Evolutionary conservation across 2,329 filamentous ascomycete genomes (phyloP), one percentile per base, ranked within the genome.

Genomic region (Penicillium sp.): DNA sequence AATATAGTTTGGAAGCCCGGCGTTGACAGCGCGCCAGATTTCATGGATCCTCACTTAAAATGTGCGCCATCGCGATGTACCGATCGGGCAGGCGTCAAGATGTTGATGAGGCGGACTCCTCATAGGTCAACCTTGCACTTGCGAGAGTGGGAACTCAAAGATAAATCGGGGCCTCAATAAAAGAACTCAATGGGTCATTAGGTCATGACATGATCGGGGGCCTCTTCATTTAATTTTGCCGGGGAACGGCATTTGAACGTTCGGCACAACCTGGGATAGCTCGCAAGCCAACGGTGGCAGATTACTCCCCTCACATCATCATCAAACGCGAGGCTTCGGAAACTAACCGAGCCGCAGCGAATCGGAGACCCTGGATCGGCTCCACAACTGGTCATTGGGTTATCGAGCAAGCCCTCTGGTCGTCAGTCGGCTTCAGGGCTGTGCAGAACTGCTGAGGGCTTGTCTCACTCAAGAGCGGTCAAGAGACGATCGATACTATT

Each of bases 301-400:
- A 29, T 39, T 16, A 3, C 18, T 26, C 33, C 34, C 26, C 18
- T 26, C 47, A 38, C 38, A 21, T 36, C 15, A 42, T 26, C 34
- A 31, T 26, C 31, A 31, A 47, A 18, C 24, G 4, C 31, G 52
- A 46, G 41, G 44, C 34, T 51, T 56, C 58, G 58, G 56, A 58
- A 60, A 44, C 38, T 38, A 54, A 49, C 56, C 57, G 55, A 58
- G 48, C 42, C 51, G 42, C 46, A 38, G 50, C 51, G 29, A 58
- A 54, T 59, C 47, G 54, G 54, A 29, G 47, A 41, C 45, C 42
- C 47, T 48, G 47, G 52, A 44, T 47, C 31, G n/a, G 54, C 50
- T 46, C 54, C 52, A 53, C 49, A 42, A 42, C 12, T 15, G 31
- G 43, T 38, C n/a, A 34, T n/a, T 45, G 28, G 28, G 34, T 34